Percentiles rank a stretch among this genome's conserved stretches.
Conservation (phyloP, 2,329 filamentous ascomycete genomes). For the Corinectria fuckeliana region DNA sequence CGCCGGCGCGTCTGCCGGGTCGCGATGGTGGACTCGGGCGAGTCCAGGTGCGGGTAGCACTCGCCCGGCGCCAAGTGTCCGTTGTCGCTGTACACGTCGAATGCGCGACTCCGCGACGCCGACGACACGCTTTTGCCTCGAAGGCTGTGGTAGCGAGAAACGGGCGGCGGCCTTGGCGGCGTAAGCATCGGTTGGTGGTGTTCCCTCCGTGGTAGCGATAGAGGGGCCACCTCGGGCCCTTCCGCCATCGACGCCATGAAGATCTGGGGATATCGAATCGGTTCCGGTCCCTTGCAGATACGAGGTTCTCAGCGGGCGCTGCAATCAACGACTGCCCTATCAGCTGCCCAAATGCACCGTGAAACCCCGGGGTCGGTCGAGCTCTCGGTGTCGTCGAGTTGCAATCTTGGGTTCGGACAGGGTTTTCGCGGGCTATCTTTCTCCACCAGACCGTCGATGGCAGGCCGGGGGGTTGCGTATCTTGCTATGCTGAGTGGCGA, state of each 20-base stretch:
- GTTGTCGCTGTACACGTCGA: constrained; percentile 39
- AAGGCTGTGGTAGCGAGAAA: constrained; percentile 43
- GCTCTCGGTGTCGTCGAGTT: constrained; percentile 7
- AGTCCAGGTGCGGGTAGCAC: constrained; percentile 36
- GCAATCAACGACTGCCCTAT: constrained; percentile 1
- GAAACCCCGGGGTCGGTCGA: constrained; percentile 12
- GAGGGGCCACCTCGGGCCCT: constrained; percentile 17
- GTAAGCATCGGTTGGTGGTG: constrained; percentile 23
- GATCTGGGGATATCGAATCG: constrained; percentile 10
- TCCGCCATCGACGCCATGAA: constrained; percentile 15
- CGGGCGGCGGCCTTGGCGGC: constrained; percentile 15
- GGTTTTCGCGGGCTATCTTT: constrained; percentile 12
- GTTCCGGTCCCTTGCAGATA: constrained; percentile 18
- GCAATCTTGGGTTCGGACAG: constrained; percentile 14
- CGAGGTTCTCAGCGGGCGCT: background rate
- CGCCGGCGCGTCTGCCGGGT: constrained; percentile 25
- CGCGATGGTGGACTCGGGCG: constrained; percentile 24
- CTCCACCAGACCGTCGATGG: constrained; percentile 15
- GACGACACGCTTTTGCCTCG: constrained; percentile 46
- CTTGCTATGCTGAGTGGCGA: constrained; percentile 12
- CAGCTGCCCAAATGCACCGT: constrained; percentile 4
- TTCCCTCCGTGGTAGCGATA: constrained; percentile 13
- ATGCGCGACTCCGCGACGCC: constrained; percentile 28
- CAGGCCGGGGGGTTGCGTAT: constrained; percentile 10
- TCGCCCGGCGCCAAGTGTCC: constrained; percentile 25